Evolutionary conservation across 306 rosid genomes (phyloP).

Genomic region (Lotus japonicus): DNA sequence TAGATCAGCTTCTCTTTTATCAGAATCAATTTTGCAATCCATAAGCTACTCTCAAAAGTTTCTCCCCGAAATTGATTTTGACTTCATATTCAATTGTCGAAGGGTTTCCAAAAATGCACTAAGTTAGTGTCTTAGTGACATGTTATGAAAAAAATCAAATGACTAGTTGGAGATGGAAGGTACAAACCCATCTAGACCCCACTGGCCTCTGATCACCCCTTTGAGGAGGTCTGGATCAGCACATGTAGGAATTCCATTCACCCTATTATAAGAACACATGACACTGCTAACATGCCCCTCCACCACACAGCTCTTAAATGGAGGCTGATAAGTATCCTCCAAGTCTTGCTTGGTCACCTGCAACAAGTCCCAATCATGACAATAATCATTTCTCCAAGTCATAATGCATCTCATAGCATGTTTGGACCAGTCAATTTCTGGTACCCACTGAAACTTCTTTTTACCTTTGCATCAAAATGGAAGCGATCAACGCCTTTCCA

Average conservation of each 20-base stretch:
- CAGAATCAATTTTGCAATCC: too few species aligned
- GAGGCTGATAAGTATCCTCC: slow-evolving; percentile 78
- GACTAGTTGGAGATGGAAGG: neutral
- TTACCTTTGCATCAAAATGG: slow-evolving; percentile 75
- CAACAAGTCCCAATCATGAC: neutral
- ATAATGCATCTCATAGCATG: neutral
- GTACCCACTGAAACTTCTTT: neutral
- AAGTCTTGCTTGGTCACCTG: slow-evolving; percentile 79
- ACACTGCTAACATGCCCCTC: slow-evolving; percentile 84
- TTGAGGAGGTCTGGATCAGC: slow-evolving; percentile 76
- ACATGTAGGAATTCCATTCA: slow-evolving; percentile 82
- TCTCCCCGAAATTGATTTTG: too few species aligned
- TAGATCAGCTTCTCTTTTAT: too few species aligned
- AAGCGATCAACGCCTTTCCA: slow-evolving; percentile 74
- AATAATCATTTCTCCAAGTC: neutral
- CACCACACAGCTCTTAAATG: slow-evolving; percentile 69
- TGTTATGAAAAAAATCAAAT: neutral
- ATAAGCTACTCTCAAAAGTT: too few species aligned
- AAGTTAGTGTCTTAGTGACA: neutral
- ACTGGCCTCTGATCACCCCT: slow-evolving; percentile 61
- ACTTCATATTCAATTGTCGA: too few species aligned
- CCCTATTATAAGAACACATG: slow-evolving; percentile 85
- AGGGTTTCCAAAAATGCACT: too few species aligned
- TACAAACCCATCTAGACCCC: slow-evolving; percentile 72
- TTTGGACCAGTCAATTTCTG: too few species aligned